These are phyloP conservation scores for Bretziella fagacearum DNA, from an alignment of 2,329 filamentous ascomycete genomes.

Conservation along the genomic window DNA sequence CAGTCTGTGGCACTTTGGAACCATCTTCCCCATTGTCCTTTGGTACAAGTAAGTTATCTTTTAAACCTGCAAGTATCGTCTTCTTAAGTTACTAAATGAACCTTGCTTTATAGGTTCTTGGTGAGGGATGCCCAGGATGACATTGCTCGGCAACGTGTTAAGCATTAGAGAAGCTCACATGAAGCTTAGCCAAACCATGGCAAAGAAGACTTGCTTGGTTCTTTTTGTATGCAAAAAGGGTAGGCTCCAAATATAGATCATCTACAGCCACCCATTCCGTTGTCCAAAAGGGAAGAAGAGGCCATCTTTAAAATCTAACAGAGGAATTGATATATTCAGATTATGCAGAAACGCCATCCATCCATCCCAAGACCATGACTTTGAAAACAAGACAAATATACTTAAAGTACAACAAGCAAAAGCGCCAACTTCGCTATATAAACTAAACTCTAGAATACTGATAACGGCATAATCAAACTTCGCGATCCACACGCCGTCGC, in stretches of 20 bases:
- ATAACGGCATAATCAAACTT: constrained; percentile 7
- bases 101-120: constrained; percentile 58
- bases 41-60: constrained; percentile 76
- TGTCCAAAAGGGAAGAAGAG: no score
- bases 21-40: constrained; percentile 69
- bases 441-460: constrained; percentile 7
- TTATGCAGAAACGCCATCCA: no score
- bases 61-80: background rate
- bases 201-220: no score
- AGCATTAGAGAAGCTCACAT: constrained; percentile 11
- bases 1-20: constrained; percentile 88
- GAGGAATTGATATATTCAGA: no score
- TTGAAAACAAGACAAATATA: background rate
- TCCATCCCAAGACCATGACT: background rate
- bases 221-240: no score
- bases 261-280: no score
- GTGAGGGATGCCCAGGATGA: constrained; percentile 75
- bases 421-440: no score
- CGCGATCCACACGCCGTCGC: background rate
- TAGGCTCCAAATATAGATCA: no score
- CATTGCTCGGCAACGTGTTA: constrained; percentile 35
- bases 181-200: background rate
- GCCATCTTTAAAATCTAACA: no score
- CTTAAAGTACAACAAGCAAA: no score
- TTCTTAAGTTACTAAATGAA: background rate